Percentiles rank a stretch among this genome's conserved stretches.
These are phyloP conservation scores for Candida methanosorbosa DNA, from an alignment of 805 yeast genomes.

Conservation along the genomic window DNA sequence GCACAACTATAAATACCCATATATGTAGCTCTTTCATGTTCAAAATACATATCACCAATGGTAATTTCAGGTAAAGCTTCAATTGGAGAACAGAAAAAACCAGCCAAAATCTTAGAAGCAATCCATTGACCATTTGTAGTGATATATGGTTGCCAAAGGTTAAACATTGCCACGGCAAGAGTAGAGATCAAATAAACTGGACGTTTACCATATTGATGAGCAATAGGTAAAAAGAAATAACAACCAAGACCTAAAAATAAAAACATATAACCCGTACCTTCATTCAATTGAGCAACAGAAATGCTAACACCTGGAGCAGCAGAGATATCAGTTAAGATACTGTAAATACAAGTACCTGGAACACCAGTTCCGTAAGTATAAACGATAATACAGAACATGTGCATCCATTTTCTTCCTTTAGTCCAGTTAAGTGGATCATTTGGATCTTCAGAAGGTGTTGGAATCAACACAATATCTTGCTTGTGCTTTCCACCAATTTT, in stretches of 20 bases:
- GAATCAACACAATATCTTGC: conserved; percentile 41
- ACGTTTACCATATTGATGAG: conserved; percentile 30
- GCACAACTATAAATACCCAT: conserved; percentile 45
- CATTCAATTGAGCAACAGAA: conserved; percentile 24
- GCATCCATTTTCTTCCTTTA: conserved; percentile 34
- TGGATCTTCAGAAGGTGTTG: conserved; percentile 61
- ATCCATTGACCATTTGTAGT: conserved; percentile 23
- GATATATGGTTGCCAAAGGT: conserved; percentile 26
- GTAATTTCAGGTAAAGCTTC: conserved; percentile 44
- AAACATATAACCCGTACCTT: conserved; percentile 30
- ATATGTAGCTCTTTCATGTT: conserved; percentile 40
- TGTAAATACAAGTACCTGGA: conserved; percentile 19
- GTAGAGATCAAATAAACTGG: conserved; percentile 26
- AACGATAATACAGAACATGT: conserved; percentile 34
- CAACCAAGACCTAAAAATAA: conserved; percentile 32
- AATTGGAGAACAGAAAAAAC: conserved; percentile 26
- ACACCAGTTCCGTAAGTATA: conserved; percentile 24
- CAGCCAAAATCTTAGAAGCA: conserved; percentile 21
- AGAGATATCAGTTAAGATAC: conserved; percentile 16
- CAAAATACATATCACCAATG: conserved; percentile 40
- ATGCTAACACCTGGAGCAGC: conserved; percentile 12
- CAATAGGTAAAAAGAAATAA: conserved; percentile 27
- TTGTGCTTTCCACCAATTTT: conserved; percentile 4
- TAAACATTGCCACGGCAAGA: conserved; percentile 20
- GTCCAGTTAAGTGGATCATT: conserved; percentile 68